Conservation (phyloP, 768 basidiomycete species). For the Albatrellus ellisii region DNA sequence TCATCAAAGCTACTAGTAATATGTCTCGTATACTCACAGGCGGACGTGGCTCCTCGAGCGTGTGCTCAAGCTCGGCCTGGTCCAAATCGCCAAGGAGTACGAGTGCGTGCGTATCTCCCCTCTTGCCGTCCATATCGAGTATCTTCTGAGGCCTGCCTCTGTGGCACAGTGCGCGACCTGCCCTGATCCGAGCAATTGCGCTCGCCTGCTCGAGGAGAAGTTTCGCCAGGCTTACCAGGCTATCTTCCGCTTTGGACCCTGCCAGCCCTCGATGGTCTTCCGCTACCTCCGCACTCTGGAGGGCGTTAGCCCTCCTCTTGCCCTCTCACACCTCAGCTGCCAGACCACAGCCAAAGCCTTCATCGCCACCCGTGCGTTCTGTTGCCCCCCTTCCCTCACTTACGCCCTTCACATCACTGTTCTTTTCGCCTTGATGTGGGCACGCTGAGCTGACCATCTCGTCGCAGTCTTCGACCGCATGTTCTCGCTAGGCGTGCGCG, state of each 20-base stretch:
- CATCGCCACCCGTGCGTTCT: conserved; percentile 70
- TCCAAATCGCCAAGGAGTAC: conserved; percentile 85
- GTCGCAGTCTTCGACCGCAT: conserved; percentile 71
- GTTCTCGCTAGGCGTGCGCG: conserved; percentile 80
- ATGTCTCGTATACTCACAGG: conserved; percentile 23
- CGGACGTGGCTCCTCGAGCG: conserved; percentile 95
- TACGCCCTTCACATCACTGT: not conserved
- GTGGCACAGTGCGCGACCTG: conserved; percentile 63
- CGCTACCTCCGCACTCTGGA: conserved; percentile 86
- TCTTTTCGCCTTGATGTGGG: not conserved
- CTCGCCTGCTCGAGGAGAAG: conserved; percentile 80
- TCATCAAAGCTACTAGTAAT: not conserved
- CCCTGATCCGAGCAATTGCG: conserved; percentile 68
- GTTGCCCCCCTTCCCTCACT: conserved; percentile 7
- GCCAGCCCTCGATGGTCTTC: conserved; percentile 86
- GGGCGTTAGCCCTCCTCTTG: conserved; percentile 79
- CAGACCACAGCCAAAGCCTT: conserved; percentile 86
- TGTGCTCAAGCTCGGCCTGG: conserved; percentile 81
- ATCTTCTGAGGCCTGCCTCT: not conserved
- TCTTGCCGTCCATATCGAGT: not conserved
- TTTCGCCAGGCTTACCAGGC: conserved; percentile 84
- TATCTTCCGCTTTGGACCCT: conserved; percentile 80
- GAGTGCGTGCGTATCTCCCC: conserved; percentile 57
- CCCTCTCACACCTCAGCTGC: conserved; percentile 77
- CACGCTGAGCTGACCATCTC: conserved; percentile 1